Base-by-base conservation (phyloP, 257 asterid species). In the Jacaranda copaia region DNA sequence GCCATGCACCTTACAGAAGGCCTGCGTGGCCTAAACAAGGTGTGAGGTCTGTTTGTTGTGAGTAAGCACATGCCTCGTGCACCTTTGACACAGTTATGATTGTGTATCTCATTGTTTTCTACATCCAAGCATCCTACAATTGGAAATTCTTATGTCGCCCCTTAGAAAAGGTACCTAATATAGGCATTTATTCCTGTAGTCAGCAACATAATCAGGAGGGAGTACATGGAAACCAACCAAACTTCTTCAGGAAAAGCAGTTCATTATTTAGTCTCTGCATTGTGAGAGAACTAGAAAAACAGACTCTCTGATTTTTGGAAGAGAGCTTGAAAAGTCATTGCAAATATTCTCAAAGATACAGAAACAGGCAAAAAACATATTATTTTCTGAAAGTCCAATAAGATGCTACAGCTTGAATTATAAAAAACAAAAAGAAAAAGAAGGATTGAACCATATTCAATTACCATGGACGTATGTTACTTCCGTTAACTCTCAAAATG, bases 381-480 rank as follows among this genome's bases (percentile, higher is more conserved):
- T 20, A 3, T 42, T 72, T 72, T 61, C 48, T 59, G 38, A 65
- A 66, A 55, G 42, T 42, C 20, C 4, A 57, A 49, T 19, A 78
- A 56, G 68, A 70, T 67, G 73, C 49, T 42, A 43, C 32, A 70
- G 66, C 69, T 67, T 39, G 55, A 67, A 70, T 58, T 65, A 40
- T 14, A 52, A 74, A 18, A 46, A 32, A 5, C 4, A 45, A 40
- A 45, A 74, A 18, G 13, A 13, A 65, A 56, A 18, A 46, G 16
- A 76, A 52, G 83, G 40, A n/a, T 9, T 19, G 60, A 71, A 61
- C n/a, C 11, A 52, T 52, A 80, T 39, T 48, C 19, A 66, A 80
- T 88, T 93, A 94, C 98, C 98, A 94, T 85, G 98, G 96, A 32
- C 98, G 97, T 68, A 94, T 94, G 82, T 94, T 93, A 82, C 97